Evolutionary conservation across 106 monocot genomes (phyloP), one percentile per base, ranked within the genome.

Genomic region (Ottelia alismoides): DNA sequence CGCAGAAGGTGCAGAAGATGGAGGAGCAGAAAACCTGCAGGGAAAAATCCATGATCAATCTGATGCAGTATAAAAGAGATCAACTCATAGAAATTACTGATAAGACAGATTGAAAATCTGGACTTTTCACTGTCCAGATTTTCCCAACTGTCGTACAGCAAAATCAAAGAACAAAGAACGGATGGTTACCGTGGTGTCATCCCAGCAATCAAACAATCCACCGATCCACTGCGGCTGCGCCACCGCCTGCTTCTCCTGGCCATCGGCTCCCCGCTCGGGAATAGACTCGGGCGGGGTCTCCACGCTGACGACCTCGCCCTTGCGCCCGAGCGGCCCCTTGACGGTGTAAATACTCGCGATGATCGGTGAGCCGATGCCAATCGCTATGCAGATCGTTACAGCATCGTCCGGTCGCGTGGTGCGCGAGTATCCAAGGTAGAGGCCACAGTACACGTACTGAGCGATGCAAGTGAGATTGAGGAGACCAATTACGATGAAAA

Each of bases 1-100:
- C 49, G 57, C 66, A 67, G 57, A 57, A 57, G 12, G 66, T 56
- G 57, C 56, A 67, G 66, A 67, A 67, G 57, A 67, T 49, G 25
- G 66, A 67, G 25, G 58, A 48, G 28, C 25, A 67, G 10, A n/a
- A n/a, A n/a, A n/a, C n/a, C n/a, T n/a, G n/a, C n/a, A n/a, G n/a
- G n/a, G n/a, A n/a, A n/a, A n/a, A n/a, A n/a, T n/a, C n/a, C n/a
- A n/a, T n/a, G n/a, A n/a, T n/a, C n/a, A n/a, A n/a, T n/a, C n/a
- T n/a, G n/a, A n/a, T n/a, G n/a, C n/a, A n/a, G n/a, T n/a, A n/a
- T n/a, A n/a, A n/a, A n/a, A n/a, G n/a, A n/a, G n/a, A n/a, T n/a
- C n/a, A n/a, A n/a, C n/a, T n/a, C n/a, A n/a, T n/a, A n/a, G n/a
- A n/a, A n/a, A n/a, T n/a, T n/a, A n/a, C n/a, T n/a, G n/a, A n/a